Conservation (phyloP, 2,329 filamentous ascomycete species). For the Chrysoporthe austroafricana region DNA sequence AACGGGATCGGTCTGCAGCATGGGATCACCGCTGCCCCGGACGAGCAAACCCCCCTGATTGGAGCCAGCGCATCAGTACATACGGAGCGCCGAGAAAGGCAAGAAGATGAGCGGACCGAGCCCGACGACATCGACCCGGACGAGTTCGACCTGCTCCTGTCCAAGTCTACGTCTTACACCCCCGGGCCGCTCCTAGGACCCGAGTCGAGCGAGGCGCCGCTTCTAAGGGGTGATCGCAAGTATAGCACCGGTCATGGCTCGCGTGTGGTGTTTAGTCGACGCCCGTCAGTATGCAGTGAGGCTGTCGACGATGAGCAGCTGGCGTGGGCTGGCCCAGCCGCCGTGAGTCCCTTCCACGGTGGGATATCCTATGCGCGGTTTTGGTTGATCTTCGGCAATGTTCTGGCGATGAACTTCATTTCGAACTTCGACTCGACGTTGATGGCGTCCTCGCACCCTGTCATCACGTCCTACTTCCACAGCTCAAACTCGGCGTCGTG, state of each 20-base stretch:
- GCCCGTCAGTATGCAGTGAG: conserved; percentile 17
- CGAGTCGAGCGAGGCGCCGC: conserved; percentile 44
- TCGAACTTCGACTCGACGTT: conserved; percentile 75
- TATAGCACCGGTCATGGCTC: conserved; percentile 32
- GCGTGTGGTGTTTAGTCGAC: conserved; percentile 16
- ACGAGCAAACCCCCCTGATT: conserved; percentile 27
- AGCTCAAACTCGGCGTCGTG: conserved; percentile 80
- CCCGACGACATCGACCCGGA: conserved; percentile 38
- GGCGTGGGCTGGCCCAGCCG: background rate
- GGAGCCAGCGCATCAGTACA: conserved; percentile 9
- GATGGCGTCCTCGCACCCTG: conserved; percentile 80
- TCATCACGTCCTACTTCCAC: conserved; percentile 77
- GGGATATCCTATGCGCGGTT: conserved; percentile 56
- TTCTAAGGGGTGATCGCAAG: conserved; percentile 42
- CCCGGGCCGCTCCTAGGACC: conserved; percentile 46
- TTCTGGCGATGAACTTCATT: conserved; percentile 62
- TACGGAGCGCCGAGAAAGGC: background rate
- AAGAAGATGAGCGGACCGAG: conserved; percentile 17
- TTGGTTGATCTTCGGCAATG: conserved; percentile 64
- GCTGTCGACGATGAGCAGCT: conserved; percentile 9
- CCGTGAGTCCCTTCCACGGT: conserved; percentile 44
- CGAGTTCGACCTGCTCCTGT: conserved; percentile 43
- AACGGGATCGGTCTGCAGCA: conserved; percentile 9
- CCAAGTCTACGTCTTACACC: conserved; percentile 44
- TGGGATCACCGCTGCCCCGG: conserved; percentile 6